A percentile compares a stretch with the other conserved stretches of the same genome.
phyloP scores from a whole-genome alignment of 2,329 filamentous ascomycete species.

The Pseudopyricularia cyperi region DNA sequence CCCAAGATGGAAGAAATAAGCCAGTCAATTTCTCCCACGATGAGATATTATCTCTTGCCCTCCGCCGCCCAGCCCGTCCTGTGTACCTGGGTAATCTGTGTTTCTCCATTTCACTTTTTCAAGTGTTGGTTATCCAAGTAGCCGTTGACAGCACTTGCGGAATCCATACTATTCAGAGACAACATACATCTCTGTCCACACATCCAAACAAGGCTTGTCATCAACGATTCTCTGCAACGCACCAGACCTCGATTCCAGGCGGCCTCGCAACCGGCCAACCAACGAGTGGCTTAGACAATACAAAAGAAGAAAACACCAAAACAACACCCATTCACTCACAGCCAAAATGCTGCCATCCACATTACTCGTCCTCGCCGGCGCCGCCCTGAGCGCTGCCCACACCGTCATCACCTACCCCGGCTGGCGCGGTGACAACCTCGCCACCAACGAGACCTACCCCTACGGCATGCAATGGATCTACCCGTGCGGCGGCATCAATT shows the following conservation, averaged over 20 bases:
- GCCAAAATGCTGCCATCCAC: slow-evolving; percentile 33
- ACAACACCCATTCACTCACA: background rate
- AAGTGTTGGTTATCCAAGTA: no score
- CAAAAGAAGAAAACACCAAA: background rate
- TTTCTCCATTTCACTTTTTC: no score
- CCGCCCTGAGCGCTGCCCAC: slow-evolving; percentile 49
- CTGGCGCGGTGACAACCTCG: slow-evolving; percentile 76
- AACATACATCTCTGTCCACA: no score
- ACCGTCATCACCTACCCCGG: slow-evolving; percentile 78
- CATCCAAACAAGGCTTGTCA: no score
- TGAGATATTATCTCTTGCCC: background rate
- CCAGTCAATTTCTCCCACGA: background rate
- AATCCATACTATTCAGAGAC: no score
- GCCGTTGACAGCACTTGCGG: no score
- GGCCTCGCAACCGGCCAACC: background rate
- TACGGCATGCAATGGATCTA: slow-evolving; percentile 95
- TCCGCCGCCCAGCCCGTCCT: background rate
- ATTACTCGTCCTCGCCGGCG: slow-evolving; percentile 28
- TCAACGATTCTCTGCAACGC: no score
- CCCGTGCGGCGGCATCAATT: slow-evolving; percentile 75
- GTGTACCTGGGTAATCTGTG: no score
- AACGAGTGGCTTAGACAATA: background rate
- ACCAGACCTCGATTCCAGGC: background rate
- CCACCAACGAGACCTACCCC: slow-evolving; percentile 65
- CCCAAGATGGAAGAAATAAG: background rate